Base-by-base conservation (phyloP, 2,329 filamentous ascomycete genomes). In the Botrytis cinerea region DNA sequence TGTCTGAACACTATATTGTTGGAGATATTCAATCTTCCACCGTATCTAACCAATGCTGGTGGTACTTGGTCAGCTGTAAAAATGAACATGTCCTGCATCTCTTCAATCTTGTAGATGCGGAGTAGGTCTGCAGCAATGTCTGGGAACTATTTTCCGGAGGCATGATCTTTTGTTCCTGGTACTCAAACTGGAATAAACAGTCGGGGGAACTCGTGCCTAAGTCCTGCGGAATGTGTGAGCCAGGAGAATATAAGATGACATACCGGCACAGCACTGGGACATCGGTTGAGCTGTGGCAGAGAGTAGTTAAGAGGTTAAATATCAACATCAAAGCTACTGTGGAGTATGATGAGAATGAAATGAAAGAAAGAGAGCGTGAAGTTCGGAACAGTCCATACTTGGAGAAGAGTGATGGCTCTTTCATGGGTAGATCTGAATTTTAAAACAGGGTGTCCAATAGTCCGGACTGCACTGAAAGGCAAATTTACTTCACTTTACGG, bases 341-440 rank as follows among this genome's bases (percentile, higher is more conserved):
- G n/a, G 63, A n/a, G 20, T 48, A 67, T 67, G 28, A 32, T 40
- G 43, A 67, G 63, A 28, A 67, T 25, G 63, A 63, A 28, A 43
- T 40, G 9, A 22, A 28, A 45, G 32, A 28, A 63, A 45, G 61
- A 16, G 61, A n/a, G 16, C 61, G 20, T 45, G 61, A 35, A 16
- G 18, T 25, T 40, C 35, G 40, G 28, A 22, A 40, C 14, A 32
- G 22, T 40, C 35, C 22, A 12, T 35, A 45, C 10, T 63, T 18
- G 32, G 35, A 43, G 40, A 63, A 63, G 4, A 40, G 1, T 3
- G 40, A 63, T 10, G 18, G 32, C n/a, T 63, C 40, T 25, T 63
- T 63, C 14, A 22, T 40, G 35, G 61, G 35, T 16, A 28, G 14
- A 12, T 14, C 20, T 40, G 32, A 63, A 63, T 35, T 35, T 35